A percentile compares a stretch with the other conserved stretches of the same genome.
These are phyloP conservation scores for Plectranthus barbatus DNA, from an alignment of 257 asterid genomes.

Conservation along the genomic window DNA sequence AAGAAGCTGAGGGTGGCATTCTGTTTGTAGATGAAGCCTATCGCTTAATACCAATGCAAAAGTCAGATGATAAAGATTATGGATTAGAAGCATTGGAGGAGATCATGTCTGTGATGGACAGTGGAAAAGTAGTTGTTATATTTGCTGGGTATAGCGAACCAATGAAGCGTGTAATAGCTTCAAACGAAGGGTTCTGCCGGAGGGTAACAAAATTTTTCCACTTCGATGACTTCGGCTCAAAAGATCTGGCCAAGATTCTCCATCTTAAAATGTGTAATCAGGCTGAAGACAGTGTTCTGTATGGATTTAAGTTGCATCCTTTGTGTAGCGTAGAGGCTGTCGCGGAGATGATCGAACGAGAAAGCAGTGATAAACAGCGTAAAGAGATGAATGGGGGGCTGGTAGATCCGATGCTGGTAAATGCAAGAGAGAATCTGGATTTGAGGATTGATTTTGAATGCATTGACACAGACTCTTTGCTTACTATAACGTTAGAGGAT, in stretches of 20 bases:
- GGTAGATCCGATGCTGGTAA: conserved; percentile 66
- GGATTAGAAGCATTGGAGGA: conserved; percentile 92
- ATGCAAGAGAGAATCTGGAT: conserved; percentile 78
- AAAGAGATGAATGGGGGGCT: conserved; percentile 93
- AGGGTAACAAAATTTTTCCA: conserved; percentile 85
- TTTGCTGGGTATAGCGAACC: conserved; percentile 98
- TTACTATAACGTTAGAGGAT: conserved; percentile 65
- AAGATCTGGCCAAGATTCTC: conserved; percentile 71
- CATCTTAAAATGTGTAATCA: conserved; percentile 60
- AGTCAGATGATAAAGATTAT: conserved; percentile 66
- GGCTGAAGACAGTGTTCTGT: conserved; percentile 37
- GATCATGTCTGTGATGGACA: conserved; percentile 95
- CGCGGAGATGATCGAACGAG: conserved; percentile 45
- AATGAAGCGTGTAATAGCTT: conserved; percentile 76
- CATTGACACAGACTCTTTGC: conserved; percentile 49
- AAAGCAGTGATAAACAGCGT: conserved; percentile 60
- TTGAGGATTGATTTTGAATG: conserved; percentile 67
- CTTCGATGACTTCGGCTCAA: conserved; percentile 60
- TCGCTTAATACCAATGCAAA: conserved; percentile 77
- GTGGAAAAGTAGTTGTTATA: conserved; percentile 76
- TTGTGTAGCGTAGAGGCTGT: conserved; percentile 53
- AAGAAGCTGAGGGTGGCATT: conserved; percentile 94
- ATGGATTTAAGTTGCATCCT: conserved; percentile 75
- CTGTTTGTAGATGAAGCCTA: conserved; percentile 96
- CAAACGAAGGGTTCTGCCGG: conserved; percentile 90